Conservation (phyloP, 176 grass and related monocot species). For the Olyra latifolia region DNA sequence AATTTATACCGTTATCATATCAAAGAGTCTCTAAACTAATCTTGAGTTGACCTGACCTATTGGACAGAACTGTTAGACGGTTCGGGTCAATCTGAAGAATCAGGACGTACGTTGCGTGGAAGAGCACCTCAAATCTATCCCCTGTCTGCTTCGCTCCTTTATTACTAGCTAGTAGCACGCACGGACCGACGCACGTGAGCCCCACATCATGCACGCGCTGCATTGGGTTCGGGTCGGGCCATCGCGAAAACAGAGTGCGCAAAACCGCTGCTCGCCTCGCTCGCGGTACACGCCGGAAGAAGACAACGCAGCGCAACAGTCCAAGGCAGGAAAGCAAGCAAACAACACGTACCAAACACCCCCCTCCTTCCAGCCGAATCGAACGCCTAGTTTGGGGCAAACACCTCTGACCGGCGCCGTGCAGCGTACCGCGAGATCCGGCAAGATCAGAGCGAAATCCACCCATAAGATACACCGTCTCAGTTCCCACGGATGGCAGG, state of each 20-base stretch:
- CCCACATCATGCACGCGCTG: not conserved
- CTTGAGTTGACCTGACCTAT: too few species aligned
- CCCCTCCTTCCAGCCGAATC: not conserved
- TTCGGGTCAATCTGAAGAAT: too few species aligned
- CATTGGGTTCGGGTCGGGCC: not conserved
- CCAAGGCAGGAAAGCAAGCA: not conserved
- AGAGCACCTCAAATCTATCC: too few species aligned
- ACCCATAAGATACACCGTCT: not conserved
- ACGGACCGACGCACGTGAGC: not conserved
- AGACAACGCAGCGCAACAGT: not conserved
- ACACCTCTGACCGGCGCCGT: not conserved
- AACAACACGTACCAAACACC: not conserved
- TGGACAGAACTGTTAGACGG: too few species aligned
- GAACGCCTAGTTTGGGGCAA: not conserved
- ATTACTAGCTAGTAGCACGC: too few species aligned
- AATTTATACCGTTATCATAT: too few species aligned
- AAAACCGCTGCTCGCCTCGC: not conserved
- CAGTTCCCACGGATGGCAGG: not conserved
- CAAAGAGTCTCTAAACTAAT: too few species aligned
- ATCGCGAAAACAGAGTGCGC: not conserved
- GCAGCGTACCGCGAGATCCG: conserved; percentile 9
- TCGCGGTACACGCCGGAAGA: not conserved
- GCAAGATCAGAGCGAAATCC: conserved; percentile 1
- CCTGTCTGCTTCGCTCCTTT: too few species aligned
- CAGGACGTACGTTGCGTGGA: too few species aligned